phyloP scores from a whole-genome alignment of 202 grass and related monocot species.

The Alloteropsis angusta region DNA sequence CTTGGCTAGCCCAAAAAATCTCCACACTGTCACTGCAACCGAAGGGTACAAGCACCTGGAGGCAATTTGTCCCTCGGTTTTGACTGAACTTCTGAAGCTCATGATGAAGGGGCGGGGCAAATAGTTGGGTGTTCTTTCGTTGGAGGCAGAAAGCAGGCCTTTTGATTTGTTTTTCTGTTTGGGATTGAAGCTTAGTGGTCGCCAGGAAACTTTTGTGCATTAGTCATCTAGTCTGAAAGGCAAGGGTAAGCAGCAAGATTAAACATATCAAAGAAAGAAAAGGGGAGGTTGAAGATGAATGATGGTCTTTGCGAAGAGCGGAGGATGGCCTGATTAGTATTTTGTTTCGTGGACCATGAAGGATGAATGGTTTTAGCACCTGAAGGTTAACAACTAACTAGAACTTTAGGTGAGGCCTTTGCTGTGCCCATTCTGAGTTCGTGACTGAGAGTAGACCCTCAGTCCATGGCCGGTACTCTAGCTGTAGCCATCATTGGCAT shows the following conservation, averaged over 20 bases:
- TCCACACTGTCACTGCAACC: neutral
- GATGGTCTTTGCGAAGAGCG: neutral
- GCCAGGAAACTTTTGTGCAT: no score
- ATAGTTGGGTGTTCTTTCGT: neutral
- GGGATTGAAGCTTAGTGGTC: neutral
- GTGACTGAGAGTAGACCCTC: neutral
- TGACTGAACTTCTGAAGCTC: neutral
- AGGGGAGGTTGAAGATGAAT: neutral
- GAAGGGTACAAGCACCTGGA: conserved; percentile 16
- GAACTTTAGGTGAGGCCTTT: neutral
- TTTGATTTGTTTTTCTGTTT: neutral
- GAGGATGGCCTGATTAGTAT: neutral
- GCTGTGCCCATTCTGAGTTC: neutral
- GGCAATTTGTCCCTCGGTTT: neutral
- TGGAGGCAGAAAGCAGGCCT: neutral
- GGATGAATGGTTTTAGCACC: neutral
- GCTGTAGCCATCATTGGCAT: neutral
- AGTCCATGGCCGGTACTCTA: neutral
- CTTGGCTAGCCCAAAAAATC: neutral
- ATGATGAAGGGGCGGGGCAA: neutral
- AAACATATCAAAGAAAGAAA: no score
- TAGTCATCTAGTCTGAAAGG: neutral
- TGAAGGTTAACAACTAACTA: neutral
- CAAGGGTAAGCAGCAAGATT: neutral
- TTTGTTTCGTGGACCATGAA: neutral